Percentiles rank a stretch among this genome's conserved stretches.
These are phyloP conservation scores for Calvatia gigantea DNA, from an alignment of 768 basidiomycete genomes.

Conservation along the genomic window DNA sequence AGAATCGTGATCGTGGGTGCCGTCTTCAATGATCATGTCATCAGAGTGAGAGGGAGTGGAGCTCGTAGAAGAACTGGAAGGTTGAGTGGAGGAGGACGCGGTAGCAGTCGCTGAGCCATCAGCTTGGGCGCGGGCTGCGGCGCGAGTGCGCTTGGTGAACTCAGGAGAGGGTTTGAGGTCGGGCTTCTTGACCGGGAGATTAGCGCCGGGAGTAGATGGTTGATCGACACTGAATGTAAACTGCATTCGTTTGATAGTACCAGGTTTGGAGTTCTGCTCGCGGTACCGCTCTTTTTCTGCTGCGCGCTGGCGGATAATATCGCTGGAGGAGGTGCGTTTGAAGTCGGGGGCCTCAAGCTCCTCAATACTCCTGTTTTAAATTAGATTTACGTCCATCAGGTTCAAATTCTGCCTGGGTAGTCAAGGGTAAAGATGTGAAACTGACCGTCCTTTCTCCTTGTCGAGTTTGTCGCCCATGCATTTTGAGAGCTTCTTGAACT, in stretches of 20 bases:
- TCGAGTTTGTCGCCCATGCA: conserved; percentile 90
- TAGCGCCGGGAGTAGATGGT: conserved; percentile 43
- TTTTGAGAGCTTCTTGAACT: conserved; percentile 87
- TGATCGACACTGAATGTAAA: conserved; percentile 87
- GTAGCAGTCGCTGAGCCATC: conserved; percentile 19
- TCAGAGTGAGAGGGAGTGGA: conserved; percentile 16
- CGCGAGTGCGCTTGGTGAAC: conserved; percentile 48
- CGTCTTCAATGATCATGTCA: conserved; percentile 25
- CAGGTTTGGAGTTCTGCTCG: conserved; percentile 63
- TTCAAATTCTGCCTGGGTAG: conserved; percentile 27
- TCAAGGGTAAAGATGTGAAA: conserved; percentile 18
- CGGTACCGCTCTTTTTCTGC: conserved; percentile 79
- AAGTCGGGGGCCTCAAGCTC: conserved; percentile 84
- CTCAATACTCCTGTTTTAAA: conserved; percentile 64
- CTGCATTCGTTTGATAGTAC: conserved; percentile 84
- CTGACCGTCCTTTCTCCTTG: conserved; percentile 88
- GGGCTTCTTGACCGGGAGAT: conserved; percentile 55
- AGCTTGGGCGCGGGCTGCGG: conserved; percentile 28
- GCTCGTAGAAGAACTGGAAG: too few relatives aligned
- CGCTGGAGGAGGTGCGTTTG: conserved; percentile 73
- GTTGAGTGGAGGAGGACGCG: neutral
- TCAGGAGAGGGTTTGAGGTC: conserved; percentile 64
- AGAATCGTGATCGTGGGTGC: conserved; percentile 30
- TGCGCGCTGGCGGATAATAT: conserved; percentile 77
- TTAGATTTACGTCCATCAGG: conserved; percentile 24